Base-by-base conservation (phyloP, 148 eudicot genomes). In the Vaccinium darrowii region DNA sequence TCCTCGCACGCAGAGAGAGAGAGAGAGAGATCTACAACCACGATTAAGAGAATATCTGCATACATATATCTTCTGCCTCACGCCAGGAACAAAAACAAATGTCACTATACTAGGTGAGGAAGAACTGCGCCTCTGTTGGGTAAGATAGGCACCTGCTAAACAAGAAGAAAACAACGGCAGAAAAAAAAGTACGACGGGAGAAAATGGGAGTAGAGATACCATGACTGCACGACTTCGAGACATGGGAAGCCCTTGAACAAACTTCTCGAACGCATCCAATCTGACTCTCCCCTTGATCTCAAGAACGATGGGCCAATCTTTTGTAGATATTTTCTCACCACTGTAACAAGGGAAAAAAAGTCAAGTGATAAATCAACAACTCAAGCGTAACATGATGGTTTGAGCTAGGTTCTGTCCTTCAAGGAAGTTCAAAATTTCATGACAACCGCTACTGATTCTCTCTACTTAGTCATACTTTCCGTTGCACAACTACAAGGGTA, bases 151-250 rank as follows among this genome's bases (percentile, higher is more conserved):
- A 43, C 84, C 84, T 13, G 53, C 81, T 53, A 27, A 23, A 73
- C 18, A 79, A 57, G 76, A 78, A 53, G 8, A 33, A 19, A 49
- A 33, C 36, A 43, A 69, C 14, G 57, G n/a, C 21, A 69, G 51
- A 53, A 21, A 56, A 78, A 54, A 21, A 81, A 89, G 14, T 85
- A 19, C 49, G 76, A 81, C 30, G 43, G 83, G 51, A 83, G 81
- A 75, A 76, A 79, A 69, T 39, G 85, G 71, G 84, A 85, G 80
- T 73, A 58, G 71, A 76, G 71, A 84, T 95, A 97, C 99, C 99
- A 97, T 97, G 86, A 97, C 94, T 81, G 99, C 93, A 88, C 99
- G 99, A 82, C 93, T 94, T 56, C 98, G 89, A 53, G 99, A 97
- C 94, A 90, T 97, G 57, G 96, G 99, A 75, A 97, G 98, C 78